phyloP scores from a whole-genome alignment of 2,329 filamentous ascomycete genomes.

The Penicillium verrucosum region DNA sequence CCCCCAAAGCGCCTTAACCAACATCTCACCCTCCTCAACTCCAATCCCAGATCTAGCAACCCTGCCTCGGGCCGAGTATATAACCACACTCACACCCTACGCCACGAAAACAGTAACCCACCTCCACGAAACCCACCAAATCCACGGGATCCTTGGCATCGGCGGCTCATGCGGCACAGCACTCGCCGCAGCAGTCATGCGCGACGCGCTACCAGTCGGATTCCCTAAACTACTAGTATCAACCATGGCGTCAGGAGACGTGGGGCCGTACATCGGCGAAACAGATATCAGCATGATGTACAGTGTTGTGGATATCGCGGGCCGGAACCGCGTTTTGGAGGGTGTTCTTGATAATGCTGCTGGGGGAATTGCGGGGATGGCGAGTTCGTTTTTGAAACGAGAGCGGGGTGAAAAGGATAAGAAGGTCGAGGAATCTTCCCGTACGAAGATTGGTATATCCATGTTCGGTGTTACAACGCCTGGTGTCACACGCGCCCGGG shows the following conservation, averaged over 20 bases:
- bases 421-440: conserved; percentile 36
- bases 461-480: conserved; percentile 76
- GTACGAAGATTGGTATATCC: conserved; percentile 55
- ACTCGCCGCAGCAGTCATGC: conserved; percentile 60
- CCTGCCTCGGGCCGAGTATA: conserved; percentile 54
- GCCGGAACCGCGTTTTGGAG: conserved; percentile 58
- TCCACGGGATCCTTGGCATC: conserved; percentile 58
- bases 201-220: conserved; percentile 58
- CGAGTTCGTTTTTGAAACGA: conserved; percentile 40
- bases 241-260: conserved; percentile 66
- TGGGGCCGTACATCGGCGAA: conserved; percentile 62
- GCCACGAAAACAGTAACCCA: conserved; percentile 42
- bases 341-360: conserved; percentile 62
- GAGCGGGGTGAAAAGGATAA: too few relatives aligned
- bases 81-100: conserved; percentile 54
- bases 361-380: conserved; percentile 59
- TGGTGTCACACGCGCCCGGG: conserved; percentile 56
- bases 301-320: conserved; percentile 67
- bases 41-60: conserved; percentile 32
- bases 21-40: conserved; percentile 11
- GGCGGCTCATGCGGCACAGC: conserved; percentile 64
- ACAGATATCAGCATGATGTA: conserved; percentile 69
- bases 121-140: conserved; percentile 36
- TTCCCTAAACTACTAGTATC: conserved; percentile 69
- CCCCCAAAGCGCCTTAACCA: conserved; percentile 44